phyloP scores from a whole-genome alignment of 2,329 filamentous ascomycete genomes.

The Aspergillus sp. region DNA sequence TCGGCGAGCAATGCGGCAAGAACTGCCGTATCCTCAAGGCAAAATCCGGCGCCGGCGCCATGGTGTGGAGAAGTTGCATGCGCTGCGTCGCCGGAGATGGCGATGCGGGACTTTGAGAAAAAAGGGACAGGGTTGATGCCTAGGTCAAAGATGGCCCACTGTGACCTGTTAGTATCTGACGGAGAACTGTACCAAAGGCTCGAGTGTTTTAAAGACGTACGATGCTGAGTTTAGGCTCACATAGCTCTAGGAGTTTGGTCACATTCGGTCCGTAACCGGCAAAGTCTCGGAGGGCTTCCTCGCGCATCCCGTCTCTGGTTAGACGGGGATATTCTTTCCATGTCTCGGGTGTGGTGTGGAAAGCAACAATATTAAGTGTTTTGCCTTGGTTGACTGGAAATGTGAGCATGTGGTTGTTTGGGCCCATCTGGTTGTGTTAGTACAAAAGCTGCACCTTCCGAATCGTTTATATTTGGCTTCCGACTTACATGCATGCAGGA shows the following conservation, averaged over 20 bases:
- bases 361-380: slow-evolving; percentile 54
- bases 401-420: slow-evolving; percentile 52
- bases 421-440: slow-evolving; percentile 38
- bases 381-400: slow-evolving; percentile 55
- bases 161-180: background rate
- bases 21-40: slow-evolving; percentile 38
- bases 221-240: slow-evolving; percentile 33
- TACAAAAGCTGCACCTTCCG: background rate
- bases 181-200: background rate
- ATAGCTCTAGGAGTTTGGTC: slow-evolving; percentile 31
- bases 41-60: slow-evolving; percentile 42
- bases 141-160: slow-evolving; percentile 50
- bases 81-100: slow-evolving; percentile 46
- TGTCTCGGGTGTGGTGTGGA: slow-evolving; percentile 35
- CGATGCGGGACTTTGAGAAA: slow-evolving; percentile 40
- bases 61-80: slow-evolving; percentile 51
- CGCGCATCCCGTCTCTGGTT: slow-evolving; percentile 26
- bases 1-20: slow-evolving; percentile 33
- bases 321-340: slow-evolving; percentile 28
- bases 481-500: slow-evolving; percentile 37
- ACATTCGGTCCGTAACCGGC: slow-evolving; percentile 29
- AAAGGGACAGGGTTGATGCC: slow-evolving; percentile 43
- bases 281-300: slow-evolving; percentile 30
- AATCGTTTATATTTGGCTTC: background rate
- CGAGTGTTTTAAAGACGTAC: slow-evolving; percentile 14